Evolutionary conservation across 2,329 filamentous ascomycete genomes (phyloP), one percentile per base, ranked within the genome.

Genomic region (Trichoderma koningiopsis): DNA sequence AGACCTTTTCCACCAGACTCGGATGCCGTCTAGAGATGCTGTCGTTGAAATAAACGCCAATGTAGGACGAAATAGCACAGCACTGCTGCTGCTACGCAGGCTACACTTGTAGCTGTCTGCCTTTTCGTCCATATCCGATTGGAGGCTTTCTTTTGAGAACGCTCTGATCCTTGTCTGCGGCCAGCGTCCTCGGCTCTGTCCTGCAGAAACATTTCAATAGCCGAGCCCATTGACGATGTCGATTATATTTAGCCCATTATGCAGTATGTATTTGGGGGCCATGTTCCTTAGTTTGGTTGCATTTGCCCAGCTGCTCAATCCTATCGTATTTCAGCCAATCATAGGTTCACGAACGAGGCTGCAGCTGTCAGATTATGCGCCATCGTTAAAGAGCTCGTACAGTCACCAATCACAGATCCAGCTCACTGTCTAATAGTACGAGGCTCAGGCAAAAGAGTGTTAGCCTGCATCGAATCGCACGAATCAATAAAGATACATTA

Each of bases 71-170:
- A 16, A 16, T 19, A 52, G 47, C 29, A 62, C 57, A 56, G 35
- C 37, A 49, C 66, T 53, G 66, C 66, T 57, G 58, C 33, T 33
- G 68, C 56, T 47, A 58, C 62, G 55, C 68, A 31, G 27, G 19
- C 53, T 33, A 40, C 31, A 40, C 16, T 33, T 14, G 24, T 24
- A 16, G 52, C 47, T 19, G 40, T n/a, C 16, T 19, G 5, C n/a
- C 47, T 11, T 49, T 24, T 24, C 10, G n/a, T 1, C n/a, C 43
- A 8, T 5, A 4, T 22, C 43, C n/a, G n/a, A 49, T 5, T 22
- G 4, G 10, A 22, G n/a, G 22, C n/a, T 49, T n/a, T 22, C n/a
- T n/a, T 49, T 49, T 5, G n/a, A n/a, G n/a, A 13, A n/a, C 19
- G n/a, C 16, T 33, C 16, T 52, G 29, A 37, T 33, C 60, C 60